Conservation (phyloP, 495 filamentous ascomycete species). For the Aspergillus bertholletiae region DNA sequence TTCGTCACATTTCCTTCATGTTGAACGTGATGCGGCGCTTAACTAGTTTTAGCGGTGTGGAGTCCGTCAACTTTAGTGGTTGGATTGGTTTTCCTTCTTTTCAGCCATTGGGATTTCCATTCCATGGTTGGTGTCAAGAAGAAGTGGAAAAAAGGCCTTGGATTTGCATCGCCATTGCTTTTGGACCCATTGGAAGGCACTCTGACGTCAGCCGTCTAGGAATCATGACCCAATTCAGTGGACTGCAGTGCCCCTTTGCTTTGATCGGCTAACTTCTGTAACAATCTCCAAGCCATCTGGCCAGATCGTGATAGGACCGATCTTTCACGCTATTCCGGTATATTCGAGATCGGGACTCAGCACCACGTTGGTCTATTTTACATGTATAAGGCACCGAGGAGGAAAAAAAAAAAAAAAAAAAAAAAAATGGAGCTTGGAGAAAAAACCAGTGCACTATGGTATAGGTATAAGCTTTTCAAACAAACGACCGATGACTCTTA, state of each 20-base stretch:
- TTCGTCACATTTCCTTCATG: no score
- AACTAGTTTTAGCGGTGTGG: background rate
- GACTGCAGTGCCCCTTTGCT: background rate
- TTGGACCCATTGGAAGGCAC: background rate
- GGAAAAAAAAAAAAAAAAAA: no score
- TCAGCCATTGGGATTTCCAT: background rate
- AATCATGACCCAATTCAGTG: background rate
- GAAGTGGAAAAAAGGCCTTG: background rate
- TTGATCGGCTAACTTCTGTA: background rate
- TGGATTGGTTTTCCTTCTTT: background rate
- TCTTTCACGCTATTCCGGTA: background rate
- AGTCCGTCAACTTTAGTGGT: background rate
- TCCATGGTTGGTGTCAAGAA: background rate
- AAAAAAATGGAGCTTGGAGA: no score
- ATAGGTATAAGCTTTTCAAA: no score
- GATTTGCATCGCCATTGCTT: background rate
- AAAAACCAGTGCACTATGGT: no score
- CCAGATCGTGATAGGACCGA: background rate
- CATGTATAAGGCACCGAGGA: background rate
- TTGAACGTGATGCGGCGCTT: background rate
- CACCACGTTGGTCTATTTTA: no score
- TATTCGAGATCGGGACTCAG: no score
- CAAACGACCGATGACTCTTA: no score
- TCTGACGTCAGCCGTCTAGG: background rate
- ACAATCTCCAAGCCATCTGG: background rate